phyloP scores from a whole-genome alignment of 139 green algal species.

The Chlorella sp. region DNA sequence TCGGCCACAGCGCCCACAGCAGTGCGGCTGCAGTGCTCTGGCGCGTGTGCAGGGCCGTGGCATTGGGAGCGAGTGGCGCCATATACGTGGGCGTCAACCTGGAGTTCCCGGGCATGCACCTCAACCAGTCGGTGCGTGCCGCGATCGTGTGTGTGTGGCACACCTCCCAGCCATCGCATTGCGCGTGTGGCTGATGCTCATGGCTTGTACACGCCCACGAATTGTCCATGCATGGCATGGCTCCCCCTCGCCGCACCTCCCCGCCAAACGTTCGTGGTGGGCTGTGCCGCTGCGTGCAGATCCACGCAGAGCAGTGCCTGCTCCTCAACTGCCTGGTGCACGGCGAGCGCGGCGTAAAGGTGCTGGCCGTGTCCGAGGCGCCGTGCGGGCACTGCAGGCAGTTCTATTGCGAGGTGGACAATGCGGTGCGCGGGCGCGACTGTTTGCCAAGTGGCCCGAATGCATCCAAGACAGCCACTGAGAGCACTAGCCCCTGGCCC shows the following conservation, averaged over 20 bases:
- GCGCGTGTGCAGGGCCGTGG: conserved; percentile 57
- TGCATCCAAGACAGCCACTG: neutral
- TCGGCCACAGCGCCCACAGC: no score
- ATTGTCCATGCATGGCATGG: no score
- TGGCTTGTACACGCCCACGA: no score
- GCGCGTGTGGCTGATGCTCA: no score
- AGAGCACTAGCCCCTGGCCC: neutral
- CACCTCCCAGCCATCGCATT: no score
- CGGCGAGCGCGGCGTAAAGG: conserved; percentile 43
- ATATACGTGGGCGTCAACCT: conserved; percentile 86
- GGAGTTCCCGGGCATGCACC: conserved; percentile 64
- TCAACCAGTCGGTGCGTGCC: conserved; percentile 60
- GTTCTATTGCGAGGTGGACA: conserved; percentile 71
- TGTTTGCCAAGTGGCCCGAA: no score
- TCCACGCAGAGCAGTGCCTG: conserved; percentile 86
- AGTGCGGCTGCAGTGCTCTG: no score
- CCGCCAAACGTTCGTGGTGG: no score
- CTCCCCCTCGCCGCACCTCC: no score
- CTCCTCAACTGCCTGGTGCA: conserved; percentile 62
- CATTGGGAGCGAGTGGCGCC: conserved; percentile 55
- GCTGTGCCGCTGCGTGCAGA: conserved; percentile 18
- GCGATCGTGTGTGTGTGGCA: no score
- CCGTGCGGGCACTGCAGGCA: conserved; percentile 87
- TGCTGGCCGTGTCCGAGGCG: conserved; percentile 63
- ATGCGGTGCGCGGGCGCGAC: conserved; percentile 36